Evolutionary conservation across 768 basidiomycete genomes (phyloP).

Genomic region (Lactarius hengduanensis): DNA sequence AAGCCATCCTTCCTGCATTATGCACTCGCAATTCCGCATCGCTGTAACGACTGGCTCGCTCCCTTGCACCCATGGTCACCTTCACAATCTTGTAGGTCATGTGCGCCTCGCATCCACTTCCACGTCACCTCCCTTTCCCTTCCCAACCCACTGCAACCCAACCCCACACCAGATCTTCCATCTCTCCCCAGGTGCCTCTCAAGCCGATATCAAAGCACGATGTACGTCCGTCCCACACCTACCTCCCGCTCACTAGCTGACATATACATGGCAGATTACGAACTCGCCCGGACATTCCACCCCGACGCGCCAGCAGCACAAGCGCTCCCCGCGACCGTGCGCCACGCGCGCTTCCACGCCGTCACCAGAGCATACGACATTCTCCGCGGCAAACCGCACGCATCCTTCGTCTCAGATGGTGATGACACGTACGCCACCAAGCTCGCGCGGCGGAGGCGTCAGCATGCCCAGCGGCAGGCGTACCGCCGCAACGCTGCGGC

Average conservation of each 20-base stretch:
- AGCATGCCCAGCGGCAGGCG: constrained; percentile 38
- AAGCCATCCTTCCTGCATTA: not conserved
- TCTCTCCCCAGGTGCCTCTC: constrained; percentile 52
- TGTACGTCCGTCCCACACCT: constrained; percentile 47
- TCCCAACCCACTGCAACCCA: constrained; percentile 52
- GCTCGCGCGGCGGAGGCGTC: constrained; percentile 48
- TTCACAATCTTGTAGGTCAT: not conserved
- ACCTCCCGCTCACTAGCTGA: not conserved
- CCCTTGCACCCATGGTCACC: not conserved
- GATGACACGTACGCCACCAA: constrained; percentile 52
- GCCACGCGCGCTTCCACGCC: constrained; percentile 61
- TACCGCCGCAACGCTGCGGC: constrained; percentile 30
- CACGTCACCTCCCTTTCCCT: constrained; percentile 42
- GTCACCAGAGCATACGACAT: constrained; percentile 64
- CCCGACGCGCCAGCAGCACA: constrained; percentile 58
- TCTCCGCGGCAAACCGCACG: constrained; percentile 42
- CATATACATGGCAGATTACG: constrained; percentile 52
- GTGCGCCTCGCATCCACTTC: constrained; percentile 22
- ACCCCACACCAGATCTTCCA: constrained; percentile 76
- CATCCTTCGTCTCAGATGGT: constrained; percentile 14
- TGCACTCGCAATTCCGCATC: constrained; percentile 9
- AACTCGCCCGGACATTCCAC: constrained; percentile 69
- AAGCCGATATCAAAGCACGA: constrained; percentile 61
- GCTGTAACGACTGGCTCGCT: not conserved
- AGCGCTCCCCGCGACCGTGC: constrained; percentile 42